These are phyloP conservation scores for Primulina tabacum DNA, from an alignment of 257 asterid genomes.

Conservation along the genomic window DNA sequence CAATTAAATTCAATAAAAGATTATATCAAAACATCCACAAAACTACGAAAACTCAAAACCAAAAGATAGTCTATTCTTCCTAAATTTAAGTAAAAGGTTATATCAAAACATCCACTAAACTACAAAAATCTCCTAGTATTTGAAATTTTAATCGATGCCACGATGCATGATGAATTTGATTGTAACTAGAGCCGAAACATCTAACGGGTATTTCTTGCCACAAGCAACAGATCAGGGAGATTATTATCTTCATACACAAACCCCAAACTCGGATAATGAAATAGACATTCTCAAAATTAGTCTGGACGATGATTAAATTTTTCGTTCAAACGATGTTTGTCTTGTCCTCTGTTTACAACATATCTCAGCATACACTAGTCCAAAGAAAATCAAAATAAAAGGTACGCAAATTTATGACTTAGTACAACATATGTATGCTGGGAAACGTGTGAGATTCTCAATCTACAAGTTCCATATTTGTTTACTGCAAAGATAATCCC, in stretches of 20 bases:
- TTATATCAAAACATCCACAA: too few species aligned
- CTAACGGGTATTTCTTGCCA: background rate
- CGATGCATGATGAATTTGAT: background rate
- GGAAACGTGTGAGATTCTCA: background rate
- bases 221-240: background rate
- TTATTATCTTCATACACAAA: background rate
- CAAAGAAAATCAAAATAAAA: background rate
- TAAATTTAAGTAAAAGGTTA: too few species aligned
- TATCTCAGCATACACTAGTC: background rate
- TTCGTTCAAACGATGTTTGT: background rate
- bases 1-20: too few species aligned
- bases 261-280: background rate
- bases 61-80: too few species aligned
- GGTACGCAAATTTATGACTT: background rate
- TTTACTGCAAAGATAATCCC: background rate
- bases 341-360: background rate
- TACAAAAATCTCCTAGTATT: background rate
- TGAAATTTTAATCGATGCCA: background rate
- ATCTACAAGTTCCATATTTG: background rate
- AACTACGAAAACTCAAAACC: too few species aligned
- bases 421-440: background rate
- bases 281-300: background rate
- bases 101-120: too few species aligned
- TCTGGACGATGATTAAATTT: background rate
- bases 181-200: background rate